A percentile compares a stretch with the other conserved stretches of the same genome.
Conservation (phyloP, 345 rosid genomes). For the Triadica sebifera region DNA sequence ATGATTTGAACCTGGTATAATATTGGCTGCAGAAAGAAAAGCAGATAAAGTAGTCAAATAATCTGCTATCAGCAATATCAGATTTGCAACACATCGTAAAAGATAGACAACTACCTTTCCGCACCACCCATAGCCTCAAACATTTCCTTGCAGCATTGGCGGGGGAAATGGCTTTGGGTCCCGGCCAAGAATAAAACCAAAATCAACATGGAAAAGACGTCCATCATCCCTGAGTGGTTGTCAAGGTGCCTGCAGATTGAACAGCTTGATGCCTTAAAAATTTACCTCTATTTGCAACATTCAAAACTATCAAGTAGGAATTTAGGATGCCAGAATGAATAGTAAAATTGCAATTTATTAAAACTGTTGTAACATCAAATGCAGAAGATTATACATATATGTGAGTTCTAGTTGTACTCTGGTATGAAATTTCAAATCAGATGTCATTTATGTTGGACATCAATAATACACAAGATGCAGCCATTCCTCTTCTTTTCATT, state of each 20-base stretch:
- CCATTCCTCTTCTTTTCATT: background rate
- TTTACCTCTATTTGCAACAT: slow-evolving; percentile 12
- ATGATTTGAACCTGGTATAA: slow-evolving; percentile 93
- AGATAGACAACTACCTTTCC: slow-evolving; percentile 56
- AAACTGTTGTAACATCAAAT: background rate
- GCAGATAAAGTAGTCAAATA: background rate
- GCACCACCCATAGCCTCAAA: slow-evolving; percentile 99
- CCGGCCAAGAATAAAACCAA: slow-evolving; percentile 93
- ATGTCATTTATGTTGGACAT: background rate
- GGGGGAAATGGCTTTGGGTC: slow-evolving; percentile 99
- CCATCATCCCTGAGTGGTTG: slow-evolving; percentile 95
- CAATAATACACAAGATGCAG: background rate
- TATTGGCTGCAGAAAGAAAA: slow-evolving; percentile 64
- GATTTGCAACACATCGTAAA: background rate
- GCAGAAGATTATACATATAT: background rate
- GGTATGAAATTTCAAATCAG: background rate
- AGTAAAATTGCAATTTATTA: background rate
- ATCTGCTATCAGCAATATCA: background rate
- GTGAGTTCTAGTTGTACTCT: background rate
- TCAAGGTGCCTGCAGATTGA: slow-evolving; percentile 73
- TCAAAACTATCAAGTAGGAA: background rate
- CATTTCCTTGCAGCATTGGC: slow-evolving; percentile 99
- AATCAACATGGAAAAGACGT: slow-evolving; percentile 95
- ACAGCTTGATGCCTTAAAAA: slow-evolving; percentile 7
- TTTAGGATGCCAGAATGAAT: background rate